Base-by-base conservation (phyloP, 805 yeast genomes). In the Saccharomycopsis malanga region DNA sequence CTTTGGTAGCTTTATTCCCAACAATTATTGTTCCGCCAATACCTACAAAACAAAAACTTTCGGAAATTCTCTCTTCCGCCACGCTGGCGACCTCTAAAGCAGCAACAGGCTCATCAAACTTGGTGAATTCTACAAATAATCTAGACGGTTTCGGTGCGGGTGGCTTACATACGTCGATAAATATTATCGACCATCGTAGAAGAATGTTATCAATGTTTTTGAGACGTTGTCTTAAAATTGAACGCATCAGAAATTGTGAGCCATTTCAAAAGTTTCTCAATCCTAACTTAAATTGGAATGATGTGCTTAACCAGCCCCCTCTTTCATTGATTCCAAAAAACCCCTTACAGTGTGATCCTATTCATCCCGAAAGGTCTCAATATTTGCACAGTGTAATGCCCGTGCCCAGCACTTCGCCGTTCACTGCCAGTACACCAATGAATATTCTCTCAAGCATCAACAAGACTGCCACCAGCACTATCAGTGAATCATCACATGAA, bases 11-110 rank as follows among this genome's bases (percentile, higher is more conserved):
- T 55, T 65, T 86, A 34, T 83, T 83, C 54, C 97, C 98, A 2
- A 78, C 93, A 2, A 61, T 80, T 3, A 74, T 93, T 2, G 77
- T 93, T 4, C 98, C 98, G 4, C 97, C 98, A 1, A 91, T 93
- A 7, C 98, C 98, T 0, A 84, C 81, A 62, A 85, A 85, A 61
- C 91, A 84, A 54, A 66, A 78, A 18, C 61, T 80, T 15, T 55
- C 43, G 17, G 51, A 50, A 35, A 30, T 46, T 25, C 18, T 50
- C 6, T 38, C 46, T 9, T 25, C 41, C 9, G 50, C 50, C 4
- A 43, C 53, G 18, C 25, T 37, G 7, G 44, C 24, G 12, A 41
- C 37, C 3, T 34, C 44, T 14, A 29, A 21, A 23, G 38, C 45
- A 15, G 40, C 34, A 17, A 27, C 9, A 20, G 20, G 25, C 12